These are phyloP conservation scores for Ceratobasidium sp. DNA, from an alignment of 1,284 basidiomycete genomes.

Conservation along the genomic window DNA sequence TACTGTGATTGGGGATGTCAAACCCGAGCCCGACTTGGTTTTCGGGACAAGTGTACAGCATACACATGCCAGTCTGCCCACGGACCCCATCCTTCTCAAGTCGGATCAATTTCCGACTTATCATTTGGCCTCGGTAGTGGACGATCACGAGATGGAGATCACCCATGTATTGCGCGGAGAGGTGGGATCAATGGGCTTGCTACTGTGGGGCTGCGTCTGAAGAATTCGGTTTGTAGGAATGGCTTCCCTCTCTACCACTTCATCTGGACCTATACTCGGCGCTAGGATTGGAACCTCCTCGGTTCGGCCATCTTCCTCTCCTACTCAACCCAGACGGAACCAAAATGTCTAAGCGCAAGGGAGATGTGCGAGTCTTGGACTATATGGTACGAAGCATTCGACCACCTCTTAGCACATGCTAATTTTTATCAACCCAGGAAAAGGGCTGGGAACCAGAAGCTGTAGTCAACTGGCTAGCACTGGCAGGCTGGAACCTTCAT, in stretches of 20 bases:
- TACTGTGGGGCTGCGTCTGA: neutral
- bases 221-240: constrained; percentile 68
- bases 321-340: constrained; percentile 89
- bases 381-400: constrained; percentile 68
- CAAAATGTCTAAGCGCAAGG: constrained; percentile 94
- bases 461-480: constrained; percentile 89
- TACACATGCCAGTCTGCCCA: constrained; percentile 75
- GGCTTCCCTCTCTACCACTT: constrained; percentile 93
- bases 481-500: constrained; percentile 88
- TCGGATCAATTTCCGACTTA: constrained; percentile 95
- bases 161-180: constrained; percentile 96
- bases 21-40: constrained; percentile 64
- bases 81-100: constrained; percentile 93
- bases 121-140: constrained; percentile 94
- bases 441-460: constrained; percentile 90
- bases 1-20: constrained; percentile 21
- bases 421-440: constrained; percentile 44
- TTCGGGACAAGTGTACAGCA: constrained; percentile 74
- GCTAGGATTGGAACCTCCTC: constrained; percentile 73
- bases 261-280: constrained; percentile 90
- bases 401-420: neutral
- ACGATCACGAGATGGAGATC: constrained; percentile 95
- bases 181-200: constrained; percentile 54
- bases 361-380: constrained; percentile 85
- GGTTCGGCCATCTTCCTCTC: constrained; percentile 91